These are phyloP conservation scores for Thecaphora frezii DNA, from an alignment of 1,284 basidiomycete species.

Conservation along the genomic window DNA sequence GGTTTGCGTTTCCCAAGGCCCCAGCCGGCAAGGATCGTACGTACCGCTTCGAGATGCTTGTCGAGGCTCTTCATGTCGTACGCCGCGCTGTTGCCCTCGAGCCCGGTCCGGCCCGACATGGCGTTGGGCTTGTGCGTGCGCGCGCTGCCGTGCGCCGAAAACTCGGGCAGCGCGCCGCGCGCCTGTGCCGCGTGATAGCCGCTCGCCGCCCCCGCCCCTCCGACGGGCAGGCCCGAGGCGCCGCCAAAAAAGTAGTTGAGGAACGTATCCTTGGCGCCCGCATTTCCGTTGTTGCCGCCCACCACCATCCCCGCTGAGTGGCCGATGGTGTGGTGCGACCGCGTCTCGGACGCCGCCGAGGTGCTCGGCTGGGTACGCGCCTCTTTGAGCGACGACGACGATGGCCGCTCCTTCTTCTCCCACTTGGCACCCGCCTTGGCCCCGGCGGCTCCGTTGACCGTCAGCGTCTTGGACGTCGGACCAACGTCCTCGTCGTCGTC, in stretches of 20 bases:
- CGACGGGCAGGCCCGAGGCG: conserved; percentile 43
- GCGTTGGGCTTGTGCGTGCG: conserved; percentile 46
- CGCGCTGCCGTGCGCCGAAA: conserved; percentile 4
- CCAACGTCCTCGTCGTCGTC: conserved; percentile 42
- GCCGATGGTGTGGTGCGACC: conserved; percentile 31
- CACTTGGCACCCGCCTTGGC: conserved; percentile 22
- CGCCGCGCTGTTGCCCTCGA: conserved; percentile 80
- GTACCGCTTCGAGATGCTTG: conserved; percentile 68
- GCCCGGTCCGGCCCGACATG: conserved; percentile 65
- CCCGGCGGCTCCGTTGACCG: conserved; percentile 20
- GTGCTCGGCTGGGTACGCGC: conserved; percentile 23
- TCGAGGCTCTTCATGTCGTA: conserved; percentile 99
- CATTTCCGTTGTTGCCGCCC: conserved; percentile 9
- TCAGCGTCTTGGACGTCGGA: conserved; percentile 7
- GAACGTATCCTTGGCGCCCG: conserved; percentile 50
- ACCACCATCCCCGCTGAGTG: conserved; percentile 17
- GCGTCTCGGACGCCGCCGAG: conserved; percentile 18
- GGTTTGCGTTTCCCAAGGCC: too few relatives aligned
- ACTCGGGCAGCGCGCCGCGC: conserved; percentile 17
- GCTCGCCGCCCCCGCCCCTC: conserved; percentile 30
- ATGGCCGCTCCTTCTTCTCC: conserved; percentile 28
- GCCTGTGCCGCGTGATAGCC: conserved; percentile 24
- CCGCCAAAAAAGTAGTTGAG: conserved; percentile 59
- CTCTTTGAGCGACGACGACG: conserved; percentile 15
- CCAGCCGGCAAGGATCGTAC: too few relatives aligned